These are phyloP conservation scores for Nitzschia sp. DNA, from an alignment of 108 stramenopile species.

Conservation along the genomic window DNA sequence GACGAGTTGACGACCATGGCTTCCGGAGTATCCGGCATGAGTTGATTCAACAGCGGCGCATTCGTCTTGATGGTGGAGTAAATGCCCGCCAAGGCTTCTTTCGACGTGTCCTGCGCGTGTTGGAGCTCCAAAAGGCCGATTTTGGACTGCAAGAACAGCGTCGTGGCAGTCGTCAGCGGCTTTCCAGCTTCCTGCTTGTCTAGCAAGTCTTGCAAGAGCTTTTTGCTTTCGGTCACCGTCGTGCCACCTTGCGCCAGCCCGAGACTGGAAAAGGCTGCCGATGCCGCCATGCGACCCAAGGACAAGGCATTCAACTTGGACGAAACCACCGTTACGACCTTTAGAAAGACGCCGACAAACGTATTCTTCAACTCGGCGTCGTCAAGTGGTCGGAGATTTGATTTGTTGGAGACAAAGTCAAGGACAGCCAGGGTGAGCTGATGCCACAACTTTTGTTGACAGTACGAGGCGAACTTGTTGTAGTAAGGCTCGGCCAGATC, in stretches of 20 bases:
- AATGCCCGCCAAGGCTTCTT: constrained; percentile 48
- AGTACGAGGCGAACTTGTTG: constrained; percentile 60
- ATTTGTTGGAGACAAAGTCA: constrained; percentile 59
- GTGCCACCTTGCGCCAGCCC: constrained; percentile 7
- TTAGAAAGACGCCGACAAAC: constrained; percentile 60
- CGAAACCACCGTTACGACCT: constrained; percentile 60
- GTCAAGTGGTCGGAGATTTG: constrained; percentile 30
- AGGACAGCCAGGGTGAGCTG: constrained; percentile 86
- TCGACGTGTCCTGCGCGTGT: constrained; percentile 5
- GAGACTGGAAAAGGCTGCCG: constrained; percentile 66
- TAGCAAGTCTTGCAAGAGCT: constrained; percentile 27
- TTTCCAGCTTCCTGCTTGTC: constrained; percentile 30
- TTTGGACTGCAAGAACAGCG: constrained; percentile 71
- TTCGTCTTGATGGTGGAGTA: constrained; percentile 61
- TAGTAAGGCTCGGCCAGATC: constrained; percentile 81
- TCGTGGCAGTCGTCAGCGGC: constrained; percentile 54
- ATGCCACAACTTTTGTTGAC: constrained; percentile 92
- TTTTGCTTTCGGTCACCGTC: constrained; percentile 14
- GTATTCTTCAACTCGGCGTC: constrained; percentile 53
- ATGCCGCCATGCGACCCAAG: constrained; percentile 82
- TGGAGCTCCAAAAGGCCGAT: constrained; percentile 60
- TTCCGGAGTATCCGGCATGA: constrained; percentile 47
- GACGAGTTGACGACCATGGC: constrained; percentile 86
- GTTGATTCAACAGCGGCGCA: constrained; percentile 57
- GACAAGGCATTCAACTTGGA: constrained; percentile 89